Evolutionary conservation across 176 grass and related monocot genomes (phyloP).

Genomic region (Zoysia japonica): DNA sequence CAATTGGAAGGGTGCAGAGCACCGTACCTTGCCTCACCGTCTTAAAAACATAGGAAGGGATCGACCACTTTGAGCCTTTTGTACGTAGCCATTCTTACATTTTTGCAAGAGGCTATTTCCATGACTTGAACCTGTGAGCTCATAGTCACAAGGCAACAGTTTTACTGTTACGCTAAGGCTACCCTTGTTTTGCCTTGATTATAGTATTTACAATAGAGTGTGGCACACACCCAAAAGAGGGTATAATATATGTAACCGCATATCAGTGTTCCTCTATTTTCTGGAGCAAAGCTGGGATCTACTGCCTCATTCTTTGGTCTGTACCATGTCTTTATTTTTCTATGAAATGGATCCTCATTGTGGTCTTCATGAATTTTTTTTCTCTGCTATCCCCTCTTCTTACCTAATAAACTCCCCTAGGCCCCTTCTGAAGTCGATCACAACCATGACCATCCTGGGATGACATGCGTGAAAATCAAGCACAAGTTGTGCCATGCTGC

Average conservation of each 20-base stretch:
- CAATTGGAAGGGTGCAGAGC: no score
- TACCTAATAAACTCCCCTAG: background rate
- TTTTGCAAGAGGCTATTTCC: no score
- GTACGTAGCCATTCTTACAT: no score
- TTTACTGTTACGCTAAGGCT: no score
- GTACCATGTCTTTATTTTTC: background rate
- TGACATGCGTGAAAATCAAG: background rate
- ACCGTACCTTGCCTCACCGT: no score
- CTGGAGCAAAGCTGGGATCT: background rate
- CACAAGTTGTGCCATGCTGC: background rate
- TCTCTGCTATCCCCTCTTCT: background rate
- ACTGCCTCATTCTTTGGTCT: background rate
- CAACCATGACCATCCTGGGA: background rate
- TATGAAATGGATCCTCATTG: background rate
- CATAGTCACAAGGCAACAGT: no score
- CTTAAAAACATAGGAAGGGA: no score
- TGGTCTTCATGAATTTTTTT: slow-evolving; percentile 6
- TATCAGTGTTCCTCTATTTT: slow-evolving; percentile 6
- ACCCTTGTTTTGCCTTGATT: background rate
- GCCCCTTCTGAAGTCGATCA: background rate
- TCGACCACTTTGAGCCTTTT: no score
- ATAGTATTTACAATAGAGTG: background rate
- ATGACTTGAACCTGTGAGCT: no score
- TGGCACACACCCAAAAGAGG: background rate
- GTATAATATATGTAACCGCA: background rate